phyloP scores from a whole-genome alignment of 192 early-diverging fungal genomes.

The Chytriomyces hyalinus region DNA sequence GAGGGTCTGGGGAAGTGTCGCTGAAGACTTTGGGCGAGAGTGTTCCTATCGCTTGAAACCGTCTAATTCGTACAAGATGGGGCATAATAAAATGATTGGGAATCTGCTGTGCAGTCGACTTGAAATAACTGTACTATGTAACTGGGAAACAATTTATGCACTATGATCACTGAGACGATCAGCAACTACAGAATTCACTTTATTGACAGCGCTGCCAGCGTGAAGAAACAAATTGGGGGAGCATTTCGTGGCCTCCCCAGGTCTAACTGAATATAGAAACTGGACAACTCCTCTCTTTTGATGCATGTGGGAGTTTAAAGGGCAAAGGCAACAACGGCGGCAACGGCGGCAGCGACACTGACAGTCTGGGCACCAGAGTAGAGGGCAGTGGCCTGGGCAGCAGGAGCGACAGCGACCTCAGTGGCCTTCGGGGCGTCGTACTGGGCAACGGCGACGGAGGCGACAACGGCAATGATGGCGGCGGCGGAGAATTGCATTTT shows the following conservation, averaged over 20 bases:
- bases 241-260: not conserved
- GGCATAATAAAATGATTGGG: not conserved
- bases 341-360: slow-evolving; percentile 4
- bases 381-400: not conserved
- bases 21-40: slow-evolving; percentile 61
- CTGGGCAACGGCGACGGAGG: not conserved
- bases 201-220: not conserved
- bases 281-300: too few relatives aligned
- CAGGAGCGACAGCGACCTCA: not conserved
- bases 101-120: not conserved
- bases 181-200: not conserved
- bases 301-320: not conserved
- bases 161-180: not conserved
- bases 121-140: not conserved
- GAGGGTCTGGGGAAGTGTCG: slow-evolving; percentile 81
- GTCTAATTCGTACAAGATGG: not conserved
- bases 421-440: not conserved
- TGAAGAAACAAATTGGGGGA: not conserved
- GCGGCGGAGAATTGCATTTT: not conserved
- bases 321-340: not conserved
- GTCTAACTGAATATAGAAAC: too few relatives aligned
- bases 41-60: not conserved
- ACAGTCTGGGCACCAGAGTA: not conserved
- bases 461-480: not conserved
- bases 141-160: not conserved